Evolutionary conservation across 192 early-diverging fungal genomes (phyloP), one percentile per base, ranked within the genome.

Genomic region (Pilobolus umbonatus): DNA sequence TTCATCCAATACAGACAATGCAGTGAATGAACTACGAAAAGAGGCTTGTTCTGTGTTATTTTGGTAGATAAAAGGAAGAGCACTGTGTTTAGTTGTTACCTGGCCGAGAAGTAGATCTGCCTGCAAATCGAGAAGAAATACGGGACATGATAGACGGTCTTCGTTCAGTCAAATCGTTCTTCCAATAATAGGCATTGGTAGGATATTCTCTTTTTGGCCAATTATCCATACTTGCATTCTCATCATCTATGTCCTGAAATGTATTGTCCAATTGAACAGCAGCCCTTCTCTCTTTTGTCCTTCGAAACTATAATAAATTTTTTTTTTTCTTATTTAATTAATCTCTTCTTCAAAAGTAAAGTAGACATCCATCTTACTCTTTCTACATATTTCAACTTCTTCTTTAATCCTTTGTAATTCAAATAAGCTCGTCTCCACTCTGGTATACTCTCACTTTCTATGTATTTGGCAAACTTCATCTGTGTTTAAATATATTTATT

Each of bases 401-500:
- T 77, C 60, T 84, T 85, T 17, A 85, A 71, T 3, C 75, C 73
- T 54, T 75, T 71, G 62, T 88, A 88, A 66, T 85, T 76, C 28
- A 83, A 74, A 43, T 88, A 88, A 61, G 78, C 83, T 57, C 83
- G 81, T 59, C 75, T 69, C 85, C 85, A 88, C 61, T 88, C 85
- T 24, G 85, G 83, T 12, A 85, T 79, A 29, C 75, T 77, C 64
- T 88, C 82, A 17, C 79, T 69, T 46, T 82, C 78, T 1, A 88
- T 67, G 51, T 84, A 88, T 55, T 85, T 82, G 58, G 84, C 80
- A 69, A 88, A 88, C 63, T 83, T 82, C 86, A 88, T 88, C 34
- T 48, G 19, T 21, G 4, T n/a, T 24, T 4, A 49, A 49, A 25
- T 24, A 56, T n/a, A 15, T 10, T 24, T 28, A 57, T 34, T 15